phyloP scores from a whole-genome alignment of 2,329 filamentous ascomycete species.

The Acrocalymma vagum region DNA sequence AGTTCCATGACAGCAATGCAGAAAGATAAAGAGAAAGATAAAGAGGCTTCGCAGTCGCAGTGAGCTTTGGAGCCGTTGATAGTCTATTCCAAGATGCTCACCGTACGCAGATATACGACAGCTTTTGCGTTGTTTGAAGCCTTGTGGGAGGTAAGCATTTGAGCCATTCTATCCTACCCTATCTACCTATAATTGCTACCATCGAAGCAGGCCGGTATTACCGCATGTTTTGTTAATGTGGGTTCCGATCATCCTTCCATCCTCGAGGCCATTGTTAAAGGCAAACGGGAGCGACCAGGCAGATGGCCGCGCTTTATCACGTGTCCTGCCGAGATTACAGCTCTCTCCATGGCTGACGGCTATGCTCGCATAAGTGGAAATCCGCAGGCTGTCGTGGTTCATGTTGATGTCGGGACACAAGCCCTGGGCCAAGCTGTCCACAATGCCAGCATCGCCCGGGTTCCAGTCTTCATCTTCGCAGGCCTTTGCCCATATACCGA shows the following conservation, averaged over 20 bases:
- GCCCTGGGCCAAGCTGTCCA: conserved; percentile 76
- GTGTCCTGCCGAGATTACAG: conserved; percentile 25
- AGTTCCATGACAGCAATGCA: too few relatives aligned
- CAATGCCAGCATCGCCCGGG: conserved; percentile 49
- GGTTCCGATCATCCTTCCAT: conserved; percentile 33
- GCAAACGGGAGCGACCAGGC: conserved; percentile 22
- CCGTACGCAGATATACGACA: conserved; percentile 18
- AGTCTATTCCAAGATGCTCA: background rate
- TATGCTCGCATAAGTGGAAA: conserved; percentile 63
- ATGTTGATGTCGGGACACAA: conserved; percentile 77
- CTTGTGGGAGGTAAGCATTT: conserved; percentile 19
- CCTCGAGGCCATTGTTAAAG: conserved; percentile 29
- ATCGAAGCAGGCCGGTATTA: conserved; percentile 18
- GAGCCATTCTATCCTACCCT: conserved; percentile 8
- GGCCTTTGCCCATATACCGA: conserved; percentile 55
- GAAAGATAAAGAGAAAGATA: too few relatives aligned
- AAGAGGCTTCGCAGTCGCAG: too few relatives aligned
- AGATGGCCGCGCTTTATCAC: conserved; percentile 21
- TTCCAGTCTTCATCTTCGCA: conserved; percentile 53
- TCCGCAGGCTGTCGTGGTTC: conserved; percentile 77
- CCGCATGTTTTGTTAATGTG: conserved; percentile 28
- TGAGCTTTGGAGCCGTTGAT: conserved; percentile 31
- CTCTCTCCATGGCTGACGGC: conserved; percentile 25
- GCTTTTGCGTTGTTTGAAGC: conserved; percentile 24
- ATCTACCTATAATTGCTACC: conserved; percentile 6